Base-by-base conservation (phyloP, 2,329 filamentous ascomycete species). In the Aspergillus japonicus region DNA sequence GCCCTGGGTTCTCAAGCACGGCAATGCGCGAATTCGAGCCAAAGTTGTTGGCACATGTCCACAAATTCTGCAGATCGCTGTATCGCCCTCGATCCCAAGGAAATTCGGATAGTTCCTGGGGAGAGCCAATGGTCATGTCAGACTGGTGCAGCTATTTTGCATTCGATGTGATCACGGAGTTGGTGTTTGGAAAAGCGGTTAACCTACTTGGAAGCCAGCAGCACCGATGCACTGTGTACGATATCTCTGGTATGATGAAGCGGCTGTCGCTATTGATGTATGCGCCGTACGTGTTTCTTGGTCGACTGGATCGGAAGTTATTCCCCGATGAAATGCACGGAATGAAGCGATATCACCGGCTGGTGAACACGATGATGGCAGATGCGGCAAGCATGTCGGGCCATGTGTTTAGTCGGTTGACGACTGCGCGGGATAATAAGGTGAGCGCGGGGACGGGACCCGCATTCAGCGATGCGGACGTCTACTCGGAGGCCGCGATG, bases 301-400 rank as follows among this genome's bases (percentile, higher is more conserved):
- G 50, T 12, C 54, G 58, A 33, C 26, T 61, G 50, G 54, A 54
- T 47, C 54, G 39, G 50, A 54, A 54, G 44, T n/a, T 58, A 14
- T 58, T 58, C 31, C 47, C 39, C 21, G 47, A 47, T 12, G 58
- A 42, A 12, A 39, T 39, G 5, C 31, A 33, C 3, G 48, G 49
- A 21, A 35, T 44, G 53, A 47, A 44, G 44, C 42, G 48, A 16
- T 47, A 48, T 44, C 49, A 44, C 56, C 39, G 23, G 10, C 29
- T 62, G 42, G 52, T 48, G 23, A 54, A 54, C 8, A 19, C 11
- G 1, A 48, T 48, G 52, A 54, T 54, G 52, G 23, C 42, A 5
- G 52, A 54, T n/a, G 52, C 52, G 3, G 52, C 52, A 11, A 54
- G 52, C 39, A 35, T 54, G 52, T 48, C 52, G 1, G 42, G 42